Conservation (phyloP, 805 yeast species). For the Ogataea minuta region DNA sequence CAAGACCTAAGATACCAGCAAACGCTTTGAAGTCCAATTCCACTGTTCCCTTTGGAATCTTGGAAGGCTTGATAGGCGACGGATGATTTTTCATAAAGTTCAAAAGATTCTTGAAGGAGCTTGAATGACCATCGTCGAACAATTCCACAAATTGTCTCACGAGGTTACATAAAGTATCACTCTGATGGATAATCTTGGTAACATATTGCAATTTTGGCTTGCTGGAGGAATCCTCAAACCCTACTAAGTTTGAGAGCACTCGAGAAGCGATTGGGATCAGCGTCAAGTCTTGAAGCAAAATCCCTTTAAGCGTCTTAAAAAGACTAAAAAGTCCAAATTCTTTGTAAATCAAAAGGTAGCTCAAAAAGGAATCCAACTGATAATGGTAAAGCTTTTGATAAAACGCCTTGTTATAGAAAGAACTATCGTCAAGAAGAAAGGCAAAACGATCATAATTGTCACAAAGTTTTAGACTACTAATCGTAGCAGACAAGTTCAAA, state of each 20-base stretch:
- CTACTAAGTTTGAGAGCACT: constrained; percentile 24
- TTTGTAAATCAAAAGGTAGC: constrained; percentile 26
- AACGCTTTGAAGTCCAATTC: constrained; percentile 23
- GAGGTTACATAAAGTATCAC: constrained; percentile 29
- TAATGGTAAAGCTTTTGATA: constrained; percentile 15
- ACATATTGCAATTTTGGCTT: constrained; percentile 16
- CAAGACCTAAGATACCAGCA: constrained; percentile 13
- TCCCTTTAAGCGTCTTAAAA: constrained; percentile 34
- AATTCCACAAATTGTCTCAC: constrained; percentile 34
- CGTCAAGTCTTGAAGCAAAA: constrained; percentile 35
- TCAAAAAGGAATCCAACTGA: constrained; percentile 21
- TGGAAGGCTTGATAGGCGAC: constrained; percentile 35
- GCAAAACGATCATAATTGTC: constrained; percentile 20
- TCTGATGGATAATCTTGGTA: constrained; percentile 23
- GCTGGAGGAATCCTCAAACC: constrained; percentile 10
- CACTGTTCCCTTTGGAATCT: constrained; percentile 29
- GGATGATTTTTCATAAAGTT: constrained; percentile 31
- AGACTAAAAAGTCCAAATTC: constrained; percentile 42
- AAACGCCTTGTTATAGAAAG: constrained; percentile 6
- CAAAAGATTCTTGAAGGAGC: constrained; percentile 28
- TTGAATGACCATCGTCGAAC: constrained; percentile 33
- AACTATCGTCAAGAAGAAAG: constrained; percentile 11
- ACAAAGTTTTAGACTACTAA: constrained; percentile 22
- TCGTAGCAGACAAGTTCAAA: constrained; percentile 22
- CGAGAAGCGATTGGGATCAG: constrained; percentile 28